These are phyloP conservation scores for Syncephalastrum monosporum DNA, from an alignment of 371 early-diverging fungal genomes.

Conservation along the genomic window DNA sequence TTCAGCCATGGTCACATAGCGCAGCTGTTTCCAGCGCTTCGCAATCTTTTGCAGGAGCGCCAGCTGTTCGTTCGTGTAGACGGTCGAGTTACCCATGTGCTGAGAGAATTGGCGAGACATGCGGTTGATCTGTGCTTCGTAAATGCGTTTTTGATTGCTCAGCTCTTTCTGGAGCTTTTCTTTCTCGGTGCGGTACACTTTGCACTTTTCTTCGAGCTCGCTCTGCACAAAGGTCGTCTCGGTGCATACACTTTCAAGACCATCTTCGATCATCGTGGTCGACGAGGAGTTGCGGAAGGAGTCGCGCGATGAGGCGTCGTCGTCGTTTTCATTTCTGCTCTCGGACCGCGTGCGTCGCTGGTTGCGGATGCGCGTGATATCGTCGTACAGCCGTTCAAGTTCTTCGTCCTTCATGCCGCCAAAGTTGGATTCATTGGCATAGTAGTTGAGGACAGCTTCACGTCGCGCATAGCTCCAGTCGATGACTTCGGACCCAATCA, in stretches of 20 bases:
- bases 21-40: constrained; percentile 62
- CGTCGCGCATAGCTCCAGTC: constrained; percentile 85
- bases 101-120: constrained; percentile 40
- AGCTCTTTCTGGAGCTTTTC: constrained; percentile 55
- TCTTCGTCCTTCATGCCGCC: constrained; percentile 61
- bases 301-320: constrained; percentile 12
- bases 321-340: constrained; percentile 24
- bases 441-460: constrained; percentile 65
- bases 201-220: constrained; percentile 51
- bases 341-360: constrained; percentile 51
- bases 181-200: constrained; percentile 34
- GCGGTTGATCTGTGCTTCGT: constrained; percentile 55
- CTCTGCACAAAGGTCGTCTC: constrained; percentile 29
- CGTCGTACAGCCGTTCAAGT: constrained; percentile 60
- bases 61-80: constrained; percentile 27
- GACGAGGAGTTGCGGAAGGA: constrained; percentile 8
- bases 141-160: constrained; percentile 48
- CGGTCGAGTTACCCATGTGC: constrained; percentile 19
- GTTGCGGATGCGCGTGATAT: constrained; percentile 55
- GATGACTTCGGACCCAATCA: constrained; percentile 46
- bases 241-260: constrained; percentile 42
- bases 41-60: constrained; percentile 9
- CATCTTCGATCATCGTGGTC: constrained; percentile 34
- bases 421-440: constrained; percentile 46
- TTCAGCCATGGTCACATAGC: constrained; percentile 73